Evolutionary conservation across 2,329 filamentous ascomycete species (phyloP).

Genomic region (Penicillium griseofulvum): DNA sequence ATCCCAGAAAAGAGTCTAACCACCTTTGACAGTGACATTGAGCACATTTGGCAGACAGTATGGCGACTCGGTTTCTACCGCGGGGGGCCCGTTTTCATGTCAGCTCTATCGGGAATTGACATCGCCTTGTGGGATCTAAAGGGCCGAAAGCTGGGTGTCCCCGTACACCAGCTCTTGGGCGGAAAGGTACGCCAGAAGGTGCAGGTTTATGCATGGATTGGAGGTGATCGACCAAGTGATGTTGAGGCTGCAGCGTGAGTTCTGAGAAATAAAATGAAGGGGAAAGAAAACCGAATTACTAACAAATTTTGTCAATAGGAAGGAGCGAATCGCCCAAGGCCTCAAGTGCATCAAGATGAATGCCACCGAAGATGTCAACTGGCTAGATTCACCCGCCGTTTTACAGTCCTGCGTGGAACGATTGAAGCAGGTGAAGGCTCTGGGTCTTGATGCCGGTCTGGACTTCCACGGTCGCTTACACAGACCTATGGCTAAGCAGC

Average conservation of each 20-base stretch:
- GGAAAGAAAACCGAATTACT: not conserved
- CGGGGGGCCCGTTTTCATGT: constrained; percentile 78
- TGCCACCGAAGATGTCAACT: constrained; percentile 70
- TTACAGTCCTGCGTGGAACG: constrained; percentile 65
- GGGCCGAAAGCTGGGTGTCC: constrained; percentile 61
- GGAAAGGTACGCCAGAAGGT: constrained; percentile 69
- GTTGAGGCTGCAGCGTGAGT: constrained; percentile 56
- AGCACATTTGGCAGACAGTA: constrained; percentile 74
- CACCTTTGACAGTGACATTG: constrained; percentile 61
- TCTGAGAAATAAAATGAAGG: not conserved
- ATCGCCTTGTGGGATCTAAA: constrained; percentile 83
- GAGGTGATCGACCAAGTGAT: constrained; percentile 68
- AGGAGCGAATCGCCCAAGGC: constrained; percentile 41
- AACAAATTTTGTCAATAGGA: constrained; percentile 32
- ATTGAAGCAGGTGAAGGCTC: constrained; percentile 64
- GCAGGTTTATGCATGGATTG: constrained; percentile 76
- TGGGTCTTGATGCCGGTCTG: constrained; percentile 72
- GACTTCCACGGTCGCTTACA: constrained; percentile 78
- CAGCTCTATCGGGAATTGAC: constrained; percentile 71
- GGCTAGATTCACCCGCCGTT: constrained; percentile 69
- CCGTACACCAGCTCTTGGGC: constrained; percentile 70
- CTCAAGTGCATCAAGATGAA: constrained; percentile 69
- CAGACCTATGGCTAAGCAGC: constrained; percentile 75
- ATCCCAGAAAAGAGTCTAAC: not conserved
- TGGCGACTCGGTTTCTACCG: constrained; percentile 73